Evolutionary conservation across 2,329 filamentous ascomycete genomes (phyloP), one percentile per base, ranked within the genome.

Genomic region (Aspergillus aculeatus): DNA sequence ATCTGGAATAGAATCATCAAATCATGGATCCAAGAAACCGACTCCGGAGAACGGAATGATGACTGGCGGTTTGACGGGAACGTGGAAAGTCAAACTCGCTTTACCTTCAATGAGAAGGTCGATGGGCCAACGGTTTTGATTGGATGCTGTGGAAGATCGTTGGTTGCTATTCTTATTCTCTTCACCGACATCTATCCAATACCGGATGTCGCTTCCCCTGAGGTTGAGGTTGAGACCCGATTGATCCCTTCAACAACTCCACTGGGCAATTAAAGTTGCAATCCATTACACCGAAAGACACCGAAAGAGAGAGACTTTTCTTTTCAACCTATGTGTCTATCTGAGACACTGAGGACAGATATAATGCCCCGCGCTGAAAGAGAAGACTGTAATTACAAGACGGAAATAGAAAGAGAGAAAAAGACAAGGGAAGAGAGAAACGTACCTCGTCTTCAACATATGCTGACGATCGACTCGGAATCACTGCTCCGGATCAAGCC

Each of bases 391-490:
- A 19, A 44, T 7, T 5, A 10, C 19, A 19, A 44, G 26, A 50
- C 4, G 24, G 14, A 26, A 29, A n/a, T 7, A 19, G 38, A 44
- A 44, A 19, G 26, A 29, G 26, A 19, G 38, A 44, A 44, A 44
- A 44, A 44, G 38, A 44, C 7, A 16, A 5, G 1, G 5, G 12
- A 5, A 16, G 14, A 35, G 14, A 35, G 5, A 35, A 16, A 50
- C 16, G 12, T 11, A 16, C 10, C 2, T 29, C 48, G 9, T 50
- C 48, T n/a, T 48, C 53, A 47, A 24, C 41, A n/a, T 55, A 41
- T 55, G 47, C 53, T 55, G 53, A 55, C 53, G 53, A 55, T 55
- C 53, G 19, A 55, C 53, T 55, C 53, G 53, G 53, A 55, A 55
- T 55, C 53, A 44, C 53, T 29, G 41, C 53, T 55, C 53, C 53